A percentile compares a stretch with the other conserved stretches of the same genome.
Conservation (phyloP, 2,329 filamentous ascomycete genomes). For the Xylaria sp. region DNA sequence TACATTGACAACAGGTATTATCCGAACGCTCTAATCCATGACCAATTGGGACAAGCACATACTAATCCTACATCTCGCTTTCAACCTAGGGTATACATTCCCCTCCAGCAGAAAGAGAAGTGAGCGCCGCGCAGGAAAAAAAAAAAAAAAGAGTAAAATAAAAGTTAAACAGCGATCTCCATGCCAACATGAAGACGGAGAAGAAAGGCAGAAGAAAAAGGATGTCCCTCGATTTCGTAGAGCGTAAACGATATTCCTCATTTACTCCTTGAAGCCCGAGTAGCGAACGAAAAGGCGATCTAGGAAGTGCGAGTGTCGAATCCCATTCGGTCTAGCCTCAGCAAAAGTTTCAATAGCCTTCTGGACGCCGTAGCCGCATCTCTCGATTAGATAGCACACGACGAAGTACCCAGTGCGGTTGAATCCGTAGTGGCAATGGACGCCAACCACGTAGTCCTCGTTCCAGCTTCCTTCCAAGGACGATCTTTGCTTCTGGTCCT, state of each 20-base stretch:
- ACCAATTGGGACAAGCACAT: slow-evolving; percentile 3
- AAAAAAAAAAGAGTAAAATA: not conserved
- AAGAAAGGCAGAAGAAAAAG: not conserved
- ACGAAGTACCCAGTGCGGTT: slow-evolving; percentile 94
- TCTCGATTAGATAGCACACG: slow-evolving; percentile 89
- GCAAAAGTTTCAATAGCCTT: slow-evolving; percentile 85
- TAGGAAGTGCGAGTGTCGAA: slow-evolving; percentile 89
- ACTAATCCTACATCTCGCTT: slow-evolving; percentile 29
- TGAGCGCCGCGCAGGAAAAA: not conserved
- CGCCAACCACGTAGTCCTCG: slow-evolving; percentile 71
- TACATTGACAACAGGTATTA: slow-evolving; percentile 23
- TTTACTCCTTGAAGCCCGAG: slow-evolving; percentile 38
- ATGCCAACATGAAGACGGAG: not conserved
- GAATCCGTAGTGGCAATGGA: slow-evolving; percentile 97
- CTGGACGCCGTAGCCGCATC: slow-evolving; percentile 75
- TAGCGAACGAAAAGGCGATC: slow-evolving; percentile 87
- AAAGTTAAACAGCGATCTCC: not conserved
- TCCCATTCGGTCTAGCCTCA: slow-evolving; percentile 78
- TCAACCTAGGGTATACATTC: slow-evolving; percentile 23
- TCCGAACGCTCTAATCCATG: slow-evolving; percentile 25
- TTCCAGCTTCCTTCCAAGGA: slow-evolving; percentile 55
- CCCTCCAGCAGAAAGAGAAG: slow-evolving; percentile 9
- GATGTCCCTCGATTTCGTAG: not conserved
- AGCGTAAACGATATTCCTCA: not conserved
- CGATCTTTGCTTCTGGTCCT: slow-evolving; percentile 61